Base-by-base conservation (phyloP, 169 alveolate genomes). In the Cryptosporidium tyzzeri region DNA sequence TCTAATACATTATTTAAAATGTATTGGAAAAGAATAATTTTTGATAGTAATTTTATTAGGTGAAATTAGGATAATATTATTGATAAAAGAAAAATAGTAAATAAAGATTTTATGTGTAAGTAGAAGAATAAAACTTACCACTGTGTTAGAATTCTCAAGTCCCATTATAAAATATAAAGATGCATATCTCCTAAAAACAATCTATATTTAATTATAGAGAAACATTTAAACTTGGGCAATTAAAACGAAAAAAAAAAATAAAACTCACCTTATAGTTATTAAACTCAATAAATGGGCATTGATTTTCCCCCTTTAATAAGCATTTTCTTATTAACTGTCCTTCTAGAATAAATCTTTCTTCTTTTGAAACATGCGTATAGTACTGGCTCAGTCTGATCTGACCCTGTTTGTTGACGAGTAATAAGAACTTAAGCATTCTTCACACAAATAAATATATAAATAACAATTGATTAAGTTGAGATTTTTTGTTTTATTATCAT, bases 321-420 rank as follows among this genome's bases (percentile, higher is more conserved):
- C 99, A 98, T 92, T 98, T 98, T 86, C 99, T 96, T 37, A 98
- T 97, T 71, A 98, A 94, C 94, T 97, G 99, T 50, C 99, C 99
- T 91, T 98, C 99, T 33, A 98, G 94, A 35, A 98, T 93, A 51
- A 96, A 94, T 71, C 97, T 95, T 92, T 98, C 99, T 70, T 96
- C 94, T 21, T 96, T 96, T 62, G 98, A 86, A 51, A 96, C 91
- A 69, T 86, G 84, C 75, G 93, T 93, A 75, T 95, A 97, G 93
- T 97, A 97, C 69, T 97, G 94, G 55, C 99, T 97, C 51, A 98
- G 94, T 84, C 99, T 85, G 44, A 99, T 98, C 91, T 98, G 98
- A 29, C 99, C 99, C 92, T 97, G 99, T 91, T 98, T 98, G 91
- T 98, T 98, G 35, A 98, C 99, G 97, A 98, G 95, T 59, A 98